These are phyloP conservation scores for Puccinia horiana DNA, from an alignment of 1,284 basidiomycete genomes.

Conservation along the genomic window DNA sequence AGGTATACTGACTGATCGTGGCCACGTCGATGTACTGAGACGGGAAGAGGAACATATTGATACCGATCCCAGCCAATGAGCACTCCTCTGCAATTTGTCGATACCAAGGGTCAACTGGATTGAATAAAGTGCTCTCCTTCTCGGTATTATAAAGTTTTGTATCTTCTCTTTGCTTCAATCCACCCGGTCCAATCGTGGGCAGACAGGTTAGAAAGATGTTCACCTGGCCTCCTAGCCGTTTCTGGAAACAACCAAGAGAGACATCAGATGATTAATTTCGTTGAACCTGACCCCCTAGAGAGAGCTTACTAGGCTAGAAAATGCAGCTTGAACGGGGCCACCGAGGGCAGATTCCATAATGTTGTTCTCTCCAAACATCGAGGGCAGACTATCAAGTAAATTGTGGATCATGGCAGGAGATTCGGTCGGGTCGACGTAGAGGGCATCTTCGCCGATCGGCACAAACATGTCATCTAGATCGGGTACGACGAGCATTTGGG, in stretches of 20 bases:
- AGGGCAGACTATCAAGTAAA: conserved; percentile 70
- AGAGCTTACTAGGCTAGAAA: conserved; percentile 67
- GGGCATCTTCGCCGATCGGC: conserved; percentile 69
- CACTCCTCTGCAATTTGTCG: conserved; percentile 80
- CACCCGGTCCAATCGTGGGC: conserved; percentile 77
- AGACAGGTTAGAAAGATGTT: conserved; percentile 77
- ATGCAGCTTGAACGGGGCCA: conserved; percentile 72
- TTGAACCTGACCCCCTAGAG: background rate
- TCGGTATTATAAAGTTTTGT: conserved; percentile 79
- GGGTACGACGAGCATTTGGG: conserved; percentile 78
- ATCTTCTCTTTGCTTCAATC: conserved; percentile 67
- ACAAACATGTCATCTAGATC: conserved; percentile 90
- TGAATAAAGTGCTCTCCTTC: conserved; percentile 80
- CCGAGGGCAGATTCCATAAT: conserved; percentile 71
- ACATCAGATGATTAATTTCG: background rate
- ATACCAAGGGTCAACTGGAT: conserved; percentile 76
- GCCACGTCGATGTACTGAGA: conserved; percentile 82
- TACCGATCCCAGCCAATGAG: conserved; percentile 83
- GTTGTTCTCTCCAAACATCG: conserved; percentile 66
- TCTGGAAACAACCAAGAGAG: conserved; percentile 61
- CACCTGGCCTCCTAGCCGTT: conserved; percentile 80
- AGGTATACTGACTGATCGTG: conserved; percentile 68
- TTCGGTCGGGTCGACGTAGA: conserved; percentile 77
- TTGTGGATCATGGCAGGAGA: conserved; percentile 68
- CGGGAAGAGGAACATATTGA: conserved; percentile 86